Conservation (phyloP, 139 green algal species). For the Coelastrella sp. region DNA sequence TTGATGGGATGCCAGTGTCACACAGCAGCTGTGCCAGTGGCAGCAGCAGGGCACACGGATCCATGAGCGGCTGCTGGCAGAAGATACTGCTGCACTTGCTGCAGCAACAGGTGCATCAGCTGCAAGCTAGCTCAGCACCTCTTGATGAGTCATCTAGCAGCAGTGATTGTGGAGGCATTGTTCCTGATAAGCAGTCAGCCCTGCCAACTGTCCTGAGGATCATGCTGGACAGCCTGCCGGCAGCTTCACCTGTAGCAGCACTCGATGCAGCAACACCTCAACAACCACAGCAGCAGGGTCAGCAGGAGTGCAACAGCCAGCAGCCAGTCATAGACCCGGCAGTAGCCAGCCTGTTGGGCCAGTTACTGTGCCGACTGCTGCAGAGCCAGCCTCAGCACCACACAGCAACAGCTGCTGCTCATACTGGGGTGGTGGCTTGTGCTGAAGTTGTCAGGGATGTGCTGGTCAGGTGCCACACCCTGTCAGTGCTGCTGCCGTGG, state of each 20-base stretch:
- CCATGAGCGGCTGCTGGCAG: conserved; percentile 1
- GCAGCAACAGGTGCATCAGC: background rate
- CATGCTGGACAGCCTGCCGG: background rate
- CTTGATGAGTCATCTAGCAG: too few relatives aligned
- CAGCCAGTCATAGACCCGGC: background rate
- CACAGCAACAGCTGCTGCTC: background rate
- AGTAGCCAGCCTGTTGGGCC: background rate
- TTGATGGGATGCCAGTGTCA: too few relatives aligned
- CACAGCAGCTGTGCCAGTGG: conserved; percentile 1
- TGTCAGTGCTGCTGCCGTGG: conserved; percentile 5
- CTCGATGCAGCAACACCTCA: background rate
- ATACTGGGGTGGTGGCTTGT: background rate
- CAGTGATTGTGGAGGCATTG: too few relatives aligned
- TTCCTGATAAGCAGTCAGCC: background rate
- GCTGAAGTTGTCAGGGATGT: background rate
- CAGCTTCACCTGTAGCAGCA: background rate
- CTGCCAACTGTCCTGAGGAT: background rate
- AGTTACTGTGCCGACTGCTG: conserved; percentile 6
- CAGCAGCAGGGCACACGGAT: background rate
- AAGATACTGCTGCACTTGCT: background rate
- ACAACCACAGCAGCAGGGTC: conserved; percentile 5
- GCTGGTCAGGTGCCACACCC: background rate
- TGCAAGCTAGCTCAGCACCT: background rate
- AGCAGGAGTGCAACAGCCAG: background rate
- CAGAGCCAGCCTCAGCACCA: background rate